A percentile compares a stretch with the other conserved stretches of the same genome.
Conservation (phyloP, 495 filamentous ascomycete species). For the Chaetomium cochliodes region DNA sequence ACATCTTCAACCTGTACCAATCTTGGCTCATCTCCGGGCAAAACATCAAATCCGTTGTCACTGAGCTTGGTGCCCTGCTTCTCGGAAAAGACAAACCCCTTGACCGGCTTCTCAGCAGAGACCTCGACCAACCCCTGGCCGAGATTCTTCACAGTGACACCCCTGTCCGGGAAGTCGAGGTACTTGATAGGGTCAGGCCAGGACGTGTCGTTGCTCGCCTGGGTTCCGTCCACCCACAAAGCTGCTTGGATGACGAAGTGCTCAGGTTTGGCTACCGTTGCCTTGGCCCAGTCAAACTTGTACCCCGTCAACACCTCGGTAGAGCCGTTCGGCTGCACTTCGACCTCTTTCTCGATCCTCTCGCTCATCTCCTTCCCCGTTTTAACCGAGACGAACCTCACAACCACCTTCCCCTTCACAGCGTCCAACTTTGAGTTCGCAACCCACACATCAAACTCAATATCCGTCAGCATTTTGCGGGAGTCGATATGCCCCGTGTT, state of each 20-base stretch:
- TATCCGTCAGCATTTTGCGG: slow-evolving; percentile 45
- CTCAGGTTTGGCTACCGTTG: slow-evolving; percentile 33
- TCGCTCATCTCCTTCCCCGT: slow-evolving; percentile 56
- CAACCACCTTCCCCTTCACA: slow-evolving; percentile 50
- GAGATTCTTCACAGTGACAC: slow-evolving; percentile 28
- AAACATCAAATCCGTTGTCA: slow-evolving; percentile 50
- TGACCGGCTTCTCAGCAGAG: slow-evolving; percentile 44
- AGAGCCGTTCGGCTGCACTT: slow-evolving; percentile 60
- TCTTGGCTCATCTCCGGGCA: slow-evolving; percentile 42
- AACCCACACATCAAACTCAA: slow-evolving; percentile 68
- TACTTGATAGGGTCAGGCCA: slow-evolving; percentile 88
- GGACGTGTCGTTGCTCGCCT: slow-evolving; percentile 62
- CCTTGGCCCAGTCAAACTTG: slow-evolving; percentile 46
- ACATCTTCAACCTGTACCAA: slow-evolving; percentile 32
- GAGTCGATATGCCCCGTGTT: slow-evolving; percentile 50
- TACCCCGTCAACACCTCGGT: slow-evolving; percentile 54
- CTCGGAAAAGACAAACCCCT: slow-evolving; percentile 51
- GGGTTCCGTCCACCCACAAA: slow-evolving; percentile 44
- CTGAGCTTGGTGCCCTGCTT: slow-evolving; percentile 40
- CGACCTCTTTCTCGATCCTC: slow-evolving; percentile 47
- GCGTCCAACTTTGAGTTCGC: slow-evolving; percentile 53
- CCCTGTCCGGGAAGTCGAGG: slow-evolving; percentile 55
- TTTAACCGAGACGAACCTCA: slow-evolving; percentile 64
- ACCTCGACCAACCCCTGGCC: slow-evolving; percentile 28
- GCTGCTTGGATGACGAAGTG: slow-evolving; percentile 53